Base-by-base conservation (phyloP, 1,139 yeast species). In the Saccharomycopsis hybrid region DNA sequence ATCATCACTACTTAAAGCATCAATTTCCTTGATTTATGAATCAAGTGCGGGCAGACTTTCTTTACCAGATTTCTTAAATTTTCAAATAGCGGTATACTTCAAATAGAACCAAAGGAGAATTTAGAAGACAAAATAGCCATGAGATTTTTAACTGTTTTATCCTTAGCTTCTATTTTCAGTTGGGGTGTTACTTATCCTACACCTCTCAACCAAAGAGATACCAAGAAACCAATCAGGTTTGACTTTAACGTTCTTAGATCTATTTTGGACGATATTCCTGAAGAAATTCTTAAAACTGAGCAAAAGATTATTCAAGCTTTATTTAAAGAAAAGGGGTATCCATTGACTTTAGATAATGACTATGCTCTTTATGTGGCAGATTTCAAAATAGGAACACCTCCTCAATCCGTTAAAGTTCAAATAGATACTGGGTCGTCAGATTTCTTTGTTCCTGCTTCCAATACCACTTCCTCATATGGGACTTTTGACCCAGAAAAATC, bases 361-460 rank as follows among this genome's bases (percentile, higher is more conserved):
- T 47, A 49, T 40, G 35, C 49, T n/a, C 39, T 31, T 43, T 46
- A 45, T 32, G 37, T 49, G 11, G 52, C 52, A 1, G 49, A 49
- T 8, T 44, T 49, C 18, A 36, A 49, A 43, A 47, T 47, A 24
- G 50, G 47, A 29, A 47, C 46, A 5, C 50, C 50, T 27, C 64
- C 66, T 0, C 62, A 62, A 43, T 59, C 61, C 37, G 66, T 69
- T 25, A 57, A 58, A 46, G 74, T 71, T 2, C 59, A 69, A 46
- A 53, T 74, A 5, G 78, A 74, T 55, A 73, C 77, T n/a, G 77
- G 77, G 3, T 71, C 76, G 5, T 65, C 76, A 8, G 77, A 73
- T 56, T 67, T 73, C 54, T 52, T 53, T 53, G 47, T 52, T 31
- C 53, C 55, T 35, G 55, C 44, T 32, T 41, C 41, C 2, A 51